A percentile compares a stretch with the other conserved stretches of the same genome.
Evolutionary conservation across 2,329 filamentous ascomycete genomes (phyloP).

Genomic region (Fusarium napiforme): DNA sequence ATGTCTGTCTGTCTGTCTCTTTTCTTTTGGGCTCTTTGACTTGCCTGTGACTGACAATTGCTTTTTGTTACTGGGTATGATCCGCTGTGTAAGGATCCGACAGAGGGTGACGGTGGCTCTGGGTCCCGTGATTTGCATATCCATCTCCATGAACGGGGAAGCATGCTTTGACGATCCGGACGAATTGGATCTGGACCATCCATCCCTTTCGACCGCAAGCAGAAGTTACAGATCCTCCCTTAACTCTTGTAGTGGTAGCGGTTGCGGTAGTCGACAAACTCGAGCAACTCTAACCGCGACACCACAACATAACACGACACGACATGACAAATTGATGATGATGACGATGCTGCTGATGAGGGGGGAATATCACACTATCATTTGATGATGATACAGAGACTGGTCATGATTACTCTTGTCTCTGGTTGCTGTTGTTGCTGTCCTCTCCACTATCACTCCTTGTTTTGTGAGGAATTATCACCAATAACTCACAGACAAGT

Average conservation of each 20-base stretch:
- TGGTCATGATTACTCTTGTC: slow-evolving; percentile 8
- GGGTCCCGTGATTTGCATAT: slow-evolving; percentile 40
- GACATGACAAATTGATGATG: slow-evolving; percentile 18
- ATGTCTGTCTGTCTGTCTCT: neutral
- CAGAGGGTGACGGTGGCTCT: slow-evolving; percentile 2
- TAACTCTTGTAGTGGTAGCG: neutral
- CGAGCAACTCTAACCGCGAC: slow-evolving; percentile 12
- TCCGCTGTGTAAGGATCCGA: neutral
- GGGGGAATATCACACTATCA: neutral
- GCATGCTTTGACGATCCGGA: slow-evolving; percentile 37
- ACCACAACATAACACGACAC: slow-evolving; percentile 1
- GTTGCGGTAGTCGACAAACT: neutral
- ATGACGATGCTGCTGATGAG: neutral
- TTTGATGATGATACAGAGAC: slow-evolving; percentile 16
- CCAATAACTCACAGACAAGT: slow-evolving; percentile 22
- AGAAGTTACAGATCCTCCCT: slow-evolving; percentile 15
- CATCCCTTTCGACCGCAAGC: slow-evolving; percentile 32
- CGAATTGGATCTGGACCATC: slow-evolving; percentile 42
- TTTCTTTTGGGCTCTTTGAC: neutral
- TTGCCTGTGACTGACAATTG: neutral
- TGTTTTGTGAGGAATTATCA: neutral
- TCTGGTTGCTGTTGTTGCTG: neutral
- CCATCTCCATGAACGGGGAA: slow-evolving; percentile 41
- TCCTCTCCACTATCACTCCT: slow-evolving; percentile 12
- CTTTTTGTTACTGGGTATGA: slow-evolving; percentile 14